These are phyloP conservation scores for Achaetomiella virescens DNA, from an alignment of 495 filamentous ascomycete species.

Conservation along the genomic window DNA sequence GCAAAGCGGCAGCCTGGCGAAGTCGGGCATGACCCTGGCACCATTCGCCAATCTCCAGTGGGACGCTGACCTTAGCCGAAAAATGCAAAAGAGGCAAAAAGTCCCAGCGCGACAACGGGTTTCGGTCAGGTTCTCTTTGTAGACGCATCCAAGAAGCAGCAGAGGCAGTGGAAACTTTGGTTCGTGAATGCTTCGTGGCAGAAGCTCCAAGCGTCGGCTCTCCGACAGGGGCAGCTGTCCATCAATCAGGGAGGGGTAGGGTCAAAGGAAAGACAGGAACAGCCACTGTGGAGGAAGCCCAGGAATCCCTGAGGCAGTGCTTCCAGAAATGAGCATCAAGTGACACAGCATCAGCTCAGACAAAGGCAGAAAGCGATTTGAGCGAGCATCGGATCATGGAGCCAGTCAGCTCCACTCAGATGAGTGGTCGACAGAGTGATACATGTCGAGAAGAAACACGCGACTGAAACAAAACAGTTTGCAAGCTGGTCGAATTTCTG, in stretches of 20 bases:
- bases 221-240: too few species aligned
- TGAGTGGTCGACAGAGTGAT: too few species aligned
- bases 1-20: constrained; percentile 30
- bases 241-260: too few species aligned
- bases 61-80: background rate
- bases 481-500: background rate
- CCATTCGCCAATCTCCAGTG: background rate
- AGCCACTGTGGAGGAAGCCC: background rate
- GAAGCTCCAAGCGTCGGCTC: too few species aligned
- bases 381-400: background rate
- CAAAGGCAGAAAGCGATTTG: background rate
- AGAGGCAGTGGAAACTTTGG: too few species aligned
- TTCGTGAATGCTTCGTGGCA: too few species aligned
- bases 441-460: background rate
- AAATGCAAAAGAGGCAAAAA: background rate
- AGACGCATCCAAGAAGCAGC: too few species aligned
- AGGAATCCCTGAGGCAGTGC: background rate
- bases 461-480: background rate
- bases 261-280: too few species aligned
- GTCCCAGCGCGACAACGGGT: background rate
- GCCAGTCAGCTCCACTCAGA: too few species aligned
- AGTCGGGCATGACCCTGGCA: background rate
- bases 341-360: background rate
- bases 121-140: background rate
- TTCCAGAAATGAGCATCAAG: background rate